Base-by-base conservation (phyloP, 1,284 basidiomycete species). In the Puccinia horiana region DNA sequence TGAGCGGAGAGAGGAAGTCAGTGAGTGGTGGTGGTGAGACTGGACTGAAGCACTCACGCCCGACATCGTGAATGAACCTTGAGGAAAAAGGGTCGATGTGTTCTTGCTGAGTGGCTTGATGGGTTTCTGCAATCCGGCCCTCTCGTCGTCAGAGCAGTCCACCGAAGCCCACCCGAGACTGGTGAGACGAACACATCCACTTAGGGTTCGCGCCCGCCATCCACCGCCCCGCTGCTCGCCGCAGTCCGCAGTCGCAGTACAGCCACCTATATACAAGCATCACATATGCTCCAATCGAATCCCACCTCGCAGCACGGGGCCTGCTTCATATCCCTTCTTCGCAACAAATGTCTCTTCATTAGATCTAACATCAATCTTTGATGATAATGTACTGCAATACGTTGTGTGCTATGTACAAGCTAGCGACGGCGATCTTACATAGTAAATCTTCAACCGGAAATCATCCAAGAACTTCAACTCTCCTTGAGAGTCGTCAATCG, bases 41-140 rank as follows among this genome's bases (percentile, higher is more conserved):
- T 37, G 40, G 29, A 16, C 14, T 20, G 42, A 47, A 29, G 3
- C 37, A 77, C 76, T 77, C 67, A 77, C 76, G 76, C 76, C 76
- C 76, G 76, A 32, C 76, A 77, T 77, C 76, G 37, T 77, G 56
- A 47, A 42, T 77, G 76, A 65, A 77, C 76, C 76, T 77, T 65
- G 58, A 77, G 58, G 58, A 77, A 26, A 42, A 77, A 65, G 61
- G 56, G 52, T 63, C 61, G 58, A 32, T 63, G 61, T 37, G 76
- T 77, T 77, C 58, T 56, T 77, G 58, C 44, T 44, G 56, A 52
- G 56, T 77, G 61, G 42, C 56, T 44, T 47, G 44, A 44, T 26
- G 29, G 76, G 29, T 44, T 32, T 37, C 52, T 52, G 58, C 35
- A 58, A 42, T 26, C 47, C 23, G 37, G 23, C 52, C 47, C 14